These are phyloP conservation scores for Paraphoma sp. DNA, from an alignment of 2,329 filamentous ascomycete species.

Conservation along the genomic window DNA sequence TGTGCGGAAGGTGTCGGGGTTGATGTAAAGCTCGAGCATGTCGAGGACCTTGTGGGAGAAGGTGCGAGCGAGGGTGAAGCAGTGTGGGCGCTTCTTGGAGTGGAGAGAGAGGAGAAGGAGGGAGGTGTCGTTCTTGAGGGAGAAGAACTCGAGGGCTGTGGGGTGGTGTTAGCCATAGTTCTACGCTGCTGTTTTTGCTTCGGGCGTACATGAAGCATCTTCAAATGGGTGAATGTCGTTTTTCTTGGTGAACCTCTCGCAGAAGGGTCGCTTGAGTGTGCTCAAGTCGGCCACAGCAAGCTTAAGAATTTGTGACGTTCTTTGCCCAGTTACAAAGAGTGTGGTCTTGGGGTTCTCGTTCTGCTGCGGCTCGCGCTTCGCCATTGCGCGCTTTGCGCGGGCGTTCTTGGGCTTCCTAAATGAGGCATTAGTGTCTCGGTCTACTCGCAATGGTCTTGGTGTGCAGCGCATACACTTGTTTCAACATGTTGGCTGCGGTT, in stretches of 20 bases:
- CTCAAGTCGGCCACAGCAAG: conserved; percentile 85
- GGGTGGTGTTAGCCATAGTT: neutral
- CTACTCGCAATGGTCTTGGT: rapidly evolving
- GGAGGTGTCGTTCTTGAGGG: conserved; percentile 92
- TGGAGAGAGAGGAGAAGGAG: conserved; percentile 83
- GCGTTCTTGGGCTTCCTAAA: conserved; percentile 75
- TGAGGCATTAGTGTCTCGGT: conserved; percentile 2
- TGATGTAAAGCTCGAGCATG: conserved; percentile 89
- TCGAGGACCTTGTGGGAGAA: conserved; percentile 90
- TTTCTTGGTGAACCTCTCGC: conserved; percentile 95
- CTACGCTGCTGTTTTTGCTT: neutral
- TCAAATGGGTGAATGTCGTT: conserved; percentile 96
- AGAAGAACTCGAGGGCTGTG: conserved; percentile 84
- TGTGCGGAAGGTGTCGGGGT: conserved; percentile 73
- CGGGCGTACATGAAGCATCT: conserved; percentile 67
- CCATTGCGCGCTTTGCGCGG: conserved; percentile 92
- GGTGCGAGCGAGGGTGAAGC: conserved; percentile 79
- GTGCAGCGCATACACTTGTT: conserved; percentile 32
- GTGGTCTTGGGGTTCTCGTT: conserved; percentile 90
- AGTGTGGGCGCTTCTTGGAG: conserved; percentile 95
- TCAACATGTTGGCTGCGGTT: conserved; percentile 34
- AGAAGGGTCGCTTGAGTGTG: conserved; percentile 81
- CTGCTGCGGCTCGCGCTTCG: conserved; percentile 88
- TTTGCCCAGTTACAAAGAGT: conserved; percentile 87
- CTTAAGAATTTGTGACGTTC: conserved; percentile 81